Percentiles rank a stretch among this genome's conserved stretches.
These are phyloP conservation scores for Fomitopsis serialis DNA, from an alignment of 768 basidiomycete species.

Conservation along the genomic window DNA sequence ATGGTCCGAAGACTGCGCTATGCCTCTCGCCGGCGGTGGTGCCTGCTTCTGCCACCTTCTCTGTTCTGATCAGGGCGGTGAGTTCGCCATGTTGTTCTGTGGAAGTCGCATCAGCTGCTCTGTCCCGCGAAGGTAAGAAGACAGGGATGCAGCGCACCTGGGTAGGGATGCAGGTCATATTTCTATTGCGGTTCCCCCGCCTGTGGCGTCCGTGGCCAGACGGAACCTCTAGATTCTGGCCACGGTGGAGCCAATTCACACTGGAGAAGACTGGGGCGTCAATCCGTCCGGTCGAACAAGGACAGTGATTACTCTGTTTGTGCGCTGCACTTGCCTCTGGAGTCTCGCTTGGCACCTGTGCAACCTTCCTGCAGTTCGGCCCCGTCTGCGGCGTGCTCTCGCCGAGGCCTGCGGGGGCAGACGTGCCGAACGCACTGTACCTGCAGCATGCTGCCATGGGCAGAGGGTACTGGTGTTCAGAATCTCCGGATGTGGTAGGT, in stretches of 20 bases:
- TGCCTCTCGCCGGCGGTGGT: background rate
- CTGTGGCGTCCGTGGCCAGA: background rate
- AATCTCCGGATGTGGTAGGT: slow-evolving; percentile 7
- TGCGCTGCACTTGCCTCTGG: background rate
- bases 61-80: background rate
- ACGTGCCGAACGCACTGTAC: background rate
- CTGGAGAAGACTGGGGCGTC: background rate
- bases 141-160: too few relatives aligned
- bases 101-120: background rate
- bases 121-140: background rate
- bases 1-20: slow-evolving; percentile 2
- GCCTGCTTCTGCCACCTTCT: slow-evolving; percentile 1
- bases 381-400: background rate
- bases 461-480: slow-evolving; percentile 14
- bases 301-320: background rate
- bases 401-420: background rate
- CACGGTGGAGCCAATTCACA: background rate
- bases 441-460: slow-evolving; percentile 12
- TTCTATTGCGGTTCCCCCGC: background rate
- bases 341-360: background rate
- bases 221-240: background rate
- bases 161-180: background rate
- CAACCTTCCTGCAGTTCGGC: background rate
- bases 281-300: background rate
- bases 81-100: background rate